Evolutionary conservation across 805 yeast species (phyloP), one percentile per base, ranked within the genome.

Genomic region (Wickerhamiella bombiphila): DNA sequence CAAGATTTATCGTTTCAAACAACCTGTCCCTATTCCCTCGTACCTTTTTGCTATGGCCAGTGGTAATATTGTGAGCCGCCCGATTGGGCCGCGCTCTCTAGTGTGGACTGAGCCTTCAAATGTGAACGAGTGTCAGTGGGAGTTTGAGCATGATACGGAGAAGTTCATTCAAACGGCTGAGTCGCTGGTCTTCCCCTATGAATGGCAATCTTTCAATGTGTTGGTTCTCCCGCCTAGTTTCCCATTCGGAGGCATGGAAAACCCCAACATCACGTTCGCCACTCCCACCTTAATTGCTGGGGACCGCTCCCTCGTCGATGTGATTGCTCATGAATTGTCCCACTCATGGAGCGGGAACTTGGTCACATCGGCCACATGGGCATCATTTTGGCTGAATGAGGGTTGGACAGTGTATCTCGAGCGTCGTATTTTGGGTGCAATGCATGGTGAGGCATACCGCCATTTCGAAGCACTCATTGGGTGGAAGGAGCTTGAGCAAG

Each of bases 241-340:
- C 59, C 93, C 94, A 2, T 85, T 80, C 51, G 94, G 94, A 44
- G 95, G 95, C 38, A 85, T 85, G 94, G 94, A 85, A 60, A 81
- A 82, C 53, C 93, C 94, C 42, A 82, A 83, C 53, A 74, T 82
- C 57, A 82, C 94, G 1, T 82, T 82, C 59, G 86, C 85, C 6
- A 82, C 94, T 0, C 94, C 94, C 34, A 83, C 95, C 2, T 64
- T 85, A 43, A 71, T 85, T 31, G 71, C 86, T 13, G 85, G 86
- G 29, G 94, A 83, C 58, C 68, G 86, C 41, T 76, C 81, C 40
- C 81, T 83, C 46, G 83, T 83, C 15, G 85, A 80, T 49, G 95
- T 85, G 21, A 74, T 85, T 54, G 94, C 94, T 1, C 95, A 85
- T 58, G 95, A 85, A 58, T 67, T 85, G 47, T 86, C 94, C 1